These are phyloP conservation scores for Yamadazyma oceani DNA, from an alignment of 1,139 yeast genomes.

Conservation along the genomic window DNA sequence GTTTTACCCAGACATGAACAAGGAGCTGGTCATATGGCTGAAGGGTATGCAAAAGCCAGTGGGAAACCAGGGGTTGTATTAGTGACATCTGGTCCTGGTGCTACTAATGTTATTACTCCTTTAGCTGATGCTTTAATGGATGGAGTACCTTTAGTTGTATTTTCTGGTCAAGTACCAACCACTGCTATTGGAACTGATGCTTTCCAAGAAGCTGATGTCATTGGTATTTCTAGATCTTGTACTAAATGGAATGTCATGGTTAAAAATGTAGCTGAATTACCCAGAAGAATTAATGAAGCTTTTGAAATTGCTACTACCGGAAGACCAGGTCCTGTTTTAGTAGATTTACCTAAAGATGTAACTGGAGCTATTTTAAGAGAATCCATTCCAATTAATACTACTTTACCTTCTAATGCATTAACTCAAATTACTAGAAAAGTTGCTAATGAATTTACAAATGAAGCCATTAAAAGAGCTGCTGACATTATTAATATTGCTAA, in stretches of 20 bases:
- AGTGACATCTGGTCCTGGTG: slow-evolving; percentile 98
- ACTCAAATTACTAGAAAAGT: slow-evolving; percentile 69
- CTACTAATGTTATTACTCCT: slow-evolving; percentile 95
- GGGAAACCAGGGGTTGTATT: slow-evolving; percentile 99
- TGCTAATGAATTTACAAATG: slow-evolving; percentile 73
- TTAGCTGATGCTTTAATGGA: slow-evolving; percentile 97
- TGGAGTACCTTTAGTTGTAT: slow-evolving; percentile 97
- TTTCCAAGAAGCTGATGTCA: slow-evolving; percentile 97
- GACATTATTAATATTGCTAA: slow-evolving; percentile 76
- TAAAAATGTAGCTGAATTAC: slow-evolving; percentile 88
- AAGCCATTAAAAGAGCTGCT: slow-evolving; percentile 77
- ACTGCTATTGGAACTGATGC: slow-evolving; percentile 96
- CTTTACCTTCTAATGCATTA: slow-evolving; percentile 81
- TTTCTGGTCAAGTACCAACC: slow-evolving; percentile 97
- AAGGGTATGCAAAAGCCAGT: slow-evolving; percentile 92
- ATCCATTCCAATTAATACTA: slow-evolving; percentile 82
- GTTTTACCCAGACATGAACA: slow-evolving; percentile 96
- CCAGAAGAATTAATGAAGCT: slow-evolving; percentile 95
- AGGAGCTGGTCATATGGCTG: slow-evolving; percentile 99
- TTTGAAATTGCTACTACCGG: slow-evolving; percentile 95
- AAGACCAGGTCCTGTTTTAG: slow-evolving; percentile 97
- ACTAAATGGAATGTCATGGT: slow-evolving; percentile 99
- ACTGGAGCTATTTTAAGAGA: slow-evolving; percentile 86
- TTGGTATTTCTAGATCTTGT: slow-evolving; percentile 95
- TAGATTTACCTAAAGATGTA: slow-evolving; percentile 96